Percentiles rank a stretch among this genome's conserved stretches.
Conservation (phyloP, 129 eudicot species). For the Escallonia herrerae region DNA sequence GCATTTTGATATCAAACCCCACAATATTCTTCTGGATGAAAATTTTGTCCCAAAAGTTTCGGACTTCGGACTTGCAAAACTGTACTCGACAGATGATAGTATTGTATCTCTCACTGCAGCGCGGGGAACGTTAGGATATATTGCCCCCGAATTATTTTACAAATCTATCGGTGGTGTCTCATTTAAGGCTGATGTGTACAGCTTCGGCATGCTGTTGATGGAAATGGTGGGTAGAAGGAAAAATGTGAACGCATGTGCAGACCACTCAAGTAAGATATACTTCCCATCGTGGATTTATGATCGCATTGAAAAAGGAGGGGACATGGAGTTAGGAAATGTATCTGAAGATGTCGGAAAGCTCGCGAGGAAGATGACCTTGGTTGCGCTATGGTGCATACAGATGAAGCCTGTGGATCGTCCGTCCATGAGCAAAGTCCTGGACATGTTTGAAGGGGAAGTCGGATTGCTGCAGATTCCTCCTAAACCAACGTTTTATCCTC, state of each 20-base stretch:
- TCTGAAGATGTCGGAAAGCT: conserved; percentile 9
- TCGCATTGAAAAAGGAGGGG: conserved; percentile 11
- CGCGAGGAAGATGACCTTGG: conserved; percentile 25
- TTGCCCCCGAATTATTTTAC: conserved; percentile 4
- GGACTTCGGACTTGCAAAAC: conserved; percentile 12
- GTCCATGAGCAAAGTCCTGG: conserved; percentile 24
- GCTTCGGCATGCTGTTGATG: conserved; percentile 7
- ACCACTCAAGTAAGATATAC: conserved; percentile 3
- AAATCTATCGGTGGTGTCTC: conserved; percentile 8
- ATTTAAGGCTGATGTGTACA: conserved; percentile 7
- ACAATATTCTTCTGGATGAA: conserved; percentile 1
- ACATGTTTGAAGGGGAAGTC: conserved; percentile 32
- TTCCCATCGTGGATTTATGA: conserved; percentile 12
- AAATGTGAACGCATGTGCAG: not conserved
- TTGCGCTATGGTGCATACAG: conserved; percentile 40
- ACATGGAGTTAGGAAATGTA: conserved; percentile 2
- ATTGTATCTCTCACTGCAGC: conserved; percentile 9
- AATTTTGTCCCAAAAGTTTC: conserved; percentile 6
- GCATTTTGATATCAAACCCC: conserved; percentile 11
- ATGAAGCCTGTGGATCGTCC: conserved; percentile 31
- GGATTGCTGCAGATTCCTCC: conserved; percentile 20
- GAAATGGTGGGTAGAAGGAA: not conserved
- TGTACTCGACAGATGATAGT: not conserved
- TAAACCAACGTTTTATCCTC: conserved; percentile 3
- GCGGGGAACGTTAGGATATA: conserved; percentile 1